These are phyloP conservation scores for Vanilla planifolia DNA, from an alignment of 106 monocot species.

Conservation along the genomic window DNA sequence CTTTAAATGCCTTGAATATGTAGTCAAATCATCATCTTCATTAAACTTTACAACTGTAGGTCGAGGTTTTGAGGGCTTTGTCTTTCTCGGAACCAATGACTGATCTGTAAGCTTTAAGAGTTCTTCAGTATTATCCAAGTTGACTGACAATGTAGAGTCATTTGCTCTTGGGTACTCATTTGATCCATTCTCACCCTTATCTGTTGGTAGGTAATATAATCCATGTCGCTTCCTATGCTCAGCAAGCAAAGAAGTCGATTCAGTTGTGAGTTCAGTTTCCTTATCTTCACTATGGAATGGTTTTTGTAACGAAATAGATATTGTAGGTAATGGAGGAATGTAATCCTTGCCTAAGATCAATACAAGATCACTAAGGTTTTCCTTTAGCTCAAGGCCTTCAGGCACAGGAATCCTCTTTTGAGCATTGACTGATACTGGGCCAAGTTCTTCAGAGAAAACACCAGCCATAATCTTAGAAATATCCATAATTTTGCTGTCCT, in stretches of 20 bases:
- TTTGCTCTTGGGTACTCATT: slow-evolving; percentile 66
- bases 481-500: slow-evolving; percentile 20
- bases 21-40: slow-evolving; percentile 28
- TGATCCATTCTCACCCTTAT: slow-evolving; percentile 36
- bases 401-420: slow-evolving; percentile 57
- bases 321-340: slow-evolving; percentile 11
- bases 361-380: slow-evolving; percentile 61
- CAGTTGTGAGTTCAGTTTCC: slow-evolving; percentile 16
- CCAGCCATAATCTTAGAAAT: slow-evolving; percentile 27
- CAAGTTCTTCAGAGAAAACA: slow-evolving; percentile 60
- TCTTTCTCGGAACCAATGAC: slow-evolving; percentile 28
- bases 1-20: slow-evolving; percentile 10
- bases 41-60: slow-evolving; percentile 85
- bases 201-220: slow-evolving; percentile 71
- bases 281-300: slow-evolving; percentile 12
- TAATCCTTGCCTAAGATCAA: slow-evolving; percentile 33
- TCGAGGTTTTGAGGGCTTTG: slow-evolving; percentile 50
- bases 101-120: slow-evolving; percentile 40
- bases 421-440: slow-evolving; percentile 54
- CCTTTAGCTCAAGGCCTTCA: slow-evolving; percentile 56
- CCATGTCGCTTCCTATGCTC: slow-evolving; percentile 84
- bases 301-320: slow-evolving; percentile 34
- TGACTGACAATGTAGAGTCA: slow-evolving; percentile 19
- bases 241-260: slow-evolving; percentile 52
- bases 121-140: slow-evolving; percentile 25